Percentiles rank a stretch among this genome's conserved stretches.
These are phyloP conservation scores for Macrolepiota dolichaula DNA, from an alignment of 768 basidiomycete genomes.

Conservation along the genomic window DNA sequence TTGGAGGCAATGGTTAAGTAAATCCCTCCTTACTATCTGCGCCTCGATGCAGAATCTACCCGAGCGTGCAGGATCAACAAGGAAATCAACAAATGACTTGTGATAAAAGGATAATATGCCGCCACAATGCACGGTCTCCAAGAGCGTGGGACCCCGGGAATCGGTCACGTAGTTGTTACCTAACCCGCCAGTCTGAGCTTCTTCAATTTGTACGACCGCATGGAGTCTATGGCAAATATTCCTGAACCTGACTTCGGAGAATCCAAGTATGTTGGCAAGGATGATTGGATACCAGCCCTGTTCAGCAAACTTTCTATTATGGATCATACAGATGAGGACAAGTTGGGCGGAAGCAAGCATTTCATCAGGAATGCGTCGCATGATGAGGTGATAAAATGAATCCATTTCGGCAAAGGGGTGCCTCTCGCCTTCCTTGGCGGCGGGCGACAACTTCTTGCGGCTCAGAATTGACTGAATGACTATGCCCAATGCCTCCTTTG, in stretches of 20 bases:
- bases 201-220: not conserved
- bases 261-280: not conserved
- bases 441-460: not conserved
- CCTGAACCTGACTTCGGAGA: not conserved
- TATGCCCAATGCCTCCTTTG: not conserved
- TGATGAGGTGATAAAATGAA: not conserved
- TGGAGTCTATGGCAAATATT: not conserved
- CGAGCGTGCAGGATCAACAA: not conserved
- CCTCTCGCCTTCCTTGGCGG: not conserved
- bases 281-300: too few relatives aligned
- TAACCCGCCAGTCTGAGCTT: not conserved
- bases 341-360: not conserved
- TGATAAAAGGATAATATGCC: not conserved
- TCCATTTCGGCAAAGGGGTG: not conserved
- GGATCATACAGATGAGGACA: not conserved
- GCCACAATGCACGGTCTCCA: not conserved
- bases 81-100: slow-evolving; percentile 2
- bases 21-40: too few relatives aligned
- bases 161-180: not conserved
- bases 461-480: not conserved
- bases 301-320: not conserved
- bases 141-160: not conserved
- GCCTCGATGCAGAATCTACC: not conserved
- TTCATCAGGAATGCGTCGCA: not conserved
- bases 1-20: too few relatives aligned